Evolutionary conservation across 495 filamentous ascomycete genomes (phyloP).

Genomic region (Talaromyces wortmannii): DNA sequence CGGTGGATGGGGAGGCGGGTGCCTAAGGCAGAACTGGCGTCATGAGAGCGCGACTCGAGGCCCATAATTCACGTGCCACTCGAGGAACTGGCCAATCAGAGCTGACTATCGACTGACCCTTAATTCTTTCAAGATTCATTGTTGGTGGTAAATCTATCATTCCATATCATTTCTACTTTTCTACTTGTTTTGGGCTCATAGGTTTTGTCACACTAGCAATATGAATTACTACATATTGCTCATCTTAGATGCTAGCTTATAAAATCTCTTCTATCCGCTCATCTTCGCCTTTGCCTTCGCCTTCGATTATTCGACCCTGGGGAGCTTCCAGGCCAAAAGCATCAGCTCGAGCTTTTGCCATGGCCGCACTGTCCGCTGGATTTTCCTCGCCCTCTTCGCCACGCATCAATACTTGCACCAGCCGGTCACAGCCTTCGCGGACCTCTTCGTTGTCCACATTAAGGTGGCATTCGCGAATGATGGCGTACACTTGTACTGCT

Average conservation of each 20-base stretch:
- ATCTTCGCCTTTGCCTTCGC: conserved; percentile 27
- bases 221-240: no score
- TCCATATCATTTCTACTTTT: no score
- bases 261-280: conserved; percentile 24
- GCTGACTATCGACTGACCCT: no score
- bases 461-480: conserved; percentile 81
- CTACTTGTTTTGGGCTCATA: no score
- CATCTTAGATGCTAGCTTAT: no score
- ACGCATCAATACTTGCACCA: conserved; percentile 89
- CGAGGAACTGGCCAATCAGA: no score
- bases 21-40: not conserved
- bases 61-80: no score
- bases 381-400: conserved; percentile 49
- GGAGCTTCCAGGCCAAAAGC: not conserved
- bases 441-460: conserved; percentile 75
- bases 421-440: conserved; percentile 74
- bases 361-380: conserved; percentile 4
- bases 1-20: not conserved
- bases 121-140: no score
- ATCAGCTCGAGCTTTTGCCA: conserved; percentile 2
- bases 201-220: no score
- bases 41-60: not conserved
- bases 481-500: conserved; percentile 74
- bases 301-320: not conserved
- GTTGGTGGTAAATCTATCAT: no score